These are phyloP conservation scores for Alternaria ventricosa DNA, from an alignment of 2,329 filamentous ascomycete genomes.

Conservation along the genomic window DNA sequence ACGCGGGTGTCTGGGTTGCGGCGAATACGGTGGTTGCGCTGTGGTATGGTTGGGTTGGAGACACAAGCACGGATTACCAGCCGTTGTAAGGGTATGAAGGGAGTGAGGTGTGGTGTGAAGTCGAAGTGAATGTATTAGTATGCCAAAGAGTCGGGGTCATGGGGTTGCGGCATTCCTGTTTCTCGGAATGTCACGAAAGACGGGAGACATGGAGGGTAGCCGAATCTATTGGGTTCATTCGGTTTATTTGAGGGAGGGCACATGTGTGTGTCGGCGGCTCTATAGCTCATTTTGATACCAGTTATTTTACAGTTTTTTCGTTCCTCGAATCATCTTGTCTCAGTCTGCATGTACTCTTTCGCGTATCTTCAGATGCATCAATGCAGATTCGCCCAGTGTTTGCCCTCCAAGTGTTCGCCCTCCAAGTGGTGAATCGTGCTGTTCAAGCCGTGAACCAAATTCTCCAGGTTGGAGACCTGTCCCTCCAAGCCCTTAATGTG, in stretches of 20 bases:
- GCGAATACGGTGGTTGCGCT: slow-evolving; percentile 67
- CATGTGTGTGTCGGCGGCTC: background rate
- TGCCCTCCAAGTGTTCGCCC: too few relatives aligned
- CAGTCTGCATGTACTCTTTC: background rate
- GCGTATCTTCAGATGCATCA: background rate
- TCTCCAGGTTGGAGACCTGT: too few relatives aligned
- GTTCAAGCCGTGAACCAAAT: too few relatives aligned
- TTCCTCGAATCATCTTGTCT: background rate
- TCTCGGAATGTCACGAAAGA: background rate
- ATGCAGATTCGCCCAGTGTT: too few relatives aligned
- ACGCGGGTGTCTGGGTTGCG: slow-evolving; percentile 76
- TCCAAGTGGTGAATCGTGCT: too few relatives aligned
- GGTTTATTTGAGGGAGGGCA: background rate
- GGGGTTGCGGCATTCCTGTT: accelerated
- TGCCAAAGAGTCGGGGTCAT: too few relatives aligned
- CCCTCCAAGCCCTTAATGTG: too few relatives aligned
- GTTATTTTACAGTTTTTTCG: background rate
- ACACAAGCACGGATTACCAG: slow-evolving; percentile 39
- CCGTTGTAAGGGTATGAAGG: slow-evolving; percentile 14
- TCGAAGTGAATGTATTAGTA: background rate
- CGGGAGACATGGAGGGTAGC: background rate
- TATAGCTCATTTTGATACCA: background rate
- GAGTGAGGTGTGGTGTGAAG: background rate
- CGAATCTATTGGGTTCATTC: background rate
- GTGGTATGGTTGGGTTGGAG: slow-evolving; percentile 60